Evolutionary conservation across 2,329 filamentous ascomycete genomes (phyloP).

Genomic region (Corinectria fuckeliana): DNA sequence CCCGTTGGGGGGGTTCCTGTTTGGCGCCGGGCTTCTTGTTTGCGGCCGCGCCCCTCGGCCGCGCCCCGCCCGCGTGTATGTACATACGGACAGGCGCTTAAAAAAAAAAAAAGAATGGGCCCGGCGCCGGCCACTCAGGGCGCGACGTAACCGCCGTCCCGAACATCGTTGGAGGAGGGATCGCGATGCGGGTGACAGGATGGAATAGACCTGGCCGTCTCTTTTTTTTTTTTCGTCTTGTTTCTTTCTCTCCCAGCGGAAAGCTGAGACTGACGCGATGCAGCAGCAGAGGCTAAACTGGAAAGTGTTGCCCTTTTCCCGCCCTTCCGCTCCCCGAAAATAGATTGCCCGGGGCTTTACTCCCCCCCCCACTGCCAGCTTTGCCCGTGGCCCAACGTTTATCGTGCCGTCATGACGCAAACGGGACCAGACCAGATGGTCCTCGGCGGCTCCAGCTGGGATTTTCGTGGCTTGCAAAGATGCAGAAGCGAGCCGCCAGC

Average conservation of each 20-base stretch:
- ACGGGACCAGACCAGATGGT: background rate
- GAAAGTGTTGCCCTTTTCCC: too few relatives aligned
- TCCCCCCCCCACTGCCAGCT: background rate
- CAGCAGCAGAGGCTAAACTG: background rate
- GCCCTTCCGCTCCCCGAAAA: background rate
- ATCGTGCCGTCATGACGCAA: slow-evolving; percentile 9
- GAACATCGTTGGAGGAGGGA: slow-evolving; percentile 29
- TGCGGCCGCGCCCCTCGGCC: background rate
- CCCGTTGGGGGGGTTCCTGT: background rate
- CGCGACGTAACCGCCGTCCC: slow-evolving; percentile 33
- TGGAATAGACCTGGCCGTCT: too few relatives aligned
- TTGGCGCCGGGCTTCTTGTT: slow-evolving; percentile 13
- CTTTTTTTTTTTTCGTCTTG: too few relatives aligned
- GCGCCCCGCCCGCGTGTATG: slow-evolving; percentile 8
- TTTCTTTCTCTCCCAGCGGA: background rate
- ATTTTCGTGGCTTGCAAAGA: slow-evolving; percentile 12
- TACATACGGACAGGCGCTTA: slow-evolving; percentile 30
- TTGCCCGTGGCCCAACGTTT: background rate
- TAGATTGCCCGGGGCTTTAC: too few relatives aligned
- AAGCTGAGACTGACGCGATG: background rate
- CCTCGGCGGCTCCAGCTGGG: slow-evolving; percentile 13
- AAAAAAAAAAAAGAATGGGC: slow-evolving; percentile 2
- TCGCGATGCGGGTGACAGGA: slow-evolving; percentile 5
- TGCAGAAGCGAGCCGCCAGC: slow-evolving; percentile 16
- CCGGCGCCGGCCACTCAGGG: slow-evolving; percentile 33